Conservation (phyloP, 2,329 filamentous ascomycete species). For the Colletotrichum sp. region DNA sequence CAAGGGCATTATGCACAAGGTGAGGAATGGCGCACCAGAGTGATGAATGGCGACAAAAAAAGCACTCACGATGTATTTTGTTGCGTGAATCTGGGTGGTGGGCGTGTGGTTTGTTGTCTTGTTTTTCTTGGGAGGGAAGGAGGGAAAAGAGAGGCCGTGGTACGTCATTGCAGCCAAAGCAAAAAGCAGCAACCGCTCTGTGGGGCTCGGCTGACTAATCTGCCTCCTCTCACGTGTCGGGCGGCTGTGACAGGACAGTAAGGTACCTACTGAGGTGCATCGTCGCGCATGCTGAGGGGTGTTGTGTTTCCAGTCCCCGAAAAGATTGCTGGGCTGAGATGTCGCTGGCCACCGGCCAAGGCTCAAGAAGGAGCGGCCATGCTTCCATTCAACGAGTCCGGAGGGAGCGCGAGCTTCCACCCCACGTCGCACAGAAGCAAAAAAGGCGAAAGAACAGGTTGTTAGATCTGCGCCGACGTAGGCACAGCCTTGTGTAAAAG, state of each 20-base stretch:
- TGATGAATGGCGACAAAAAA: background rate
- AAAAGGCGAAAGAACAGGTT: fast-evolving
- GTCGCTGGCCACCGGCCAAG: too few relatives aligned
- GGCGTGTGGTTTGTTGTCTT: background rate
- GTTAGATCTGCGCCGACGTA: fast-evolving
- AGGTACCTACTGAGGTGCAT: too few relatives aligned
- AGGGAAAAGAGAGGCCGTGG: background rate
- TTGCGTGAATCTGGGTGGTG: background rate
- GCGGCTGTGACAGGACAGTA: too few relatives aligned
- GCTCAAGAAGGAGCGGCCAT: too few relatives aligned
- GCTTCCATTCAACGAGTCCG: too few relatives aligned
- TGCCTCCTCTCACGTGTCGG: background rate
- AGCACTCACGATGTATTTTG: background rate
- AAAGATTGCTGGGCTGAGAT: too few relatives aligned
- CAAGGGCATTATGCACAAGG: background rate
- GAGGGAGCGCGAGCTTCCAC: too few relatives aligned
- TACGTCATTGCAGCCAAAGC: background rate
- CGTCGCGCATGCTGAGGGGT: too few relatives aligned
- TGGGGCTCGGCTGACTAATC: background rate
- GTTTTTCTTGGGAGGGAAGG: background rate
- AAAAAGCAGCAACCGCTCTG: background rate
- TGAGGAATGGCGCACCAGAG: background rate
- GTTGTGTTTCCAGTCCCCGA: too few relatives aligned
- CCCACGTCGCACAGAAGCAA: too few relatives aligned
- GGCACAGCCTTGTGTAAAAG: too few relatives aligned